Percentiles rank a stretch among this genome's conserved stretches.
Conservation (phyloP, 257 asterid species). For the Dorcoceras hygrometricum region DNA sequence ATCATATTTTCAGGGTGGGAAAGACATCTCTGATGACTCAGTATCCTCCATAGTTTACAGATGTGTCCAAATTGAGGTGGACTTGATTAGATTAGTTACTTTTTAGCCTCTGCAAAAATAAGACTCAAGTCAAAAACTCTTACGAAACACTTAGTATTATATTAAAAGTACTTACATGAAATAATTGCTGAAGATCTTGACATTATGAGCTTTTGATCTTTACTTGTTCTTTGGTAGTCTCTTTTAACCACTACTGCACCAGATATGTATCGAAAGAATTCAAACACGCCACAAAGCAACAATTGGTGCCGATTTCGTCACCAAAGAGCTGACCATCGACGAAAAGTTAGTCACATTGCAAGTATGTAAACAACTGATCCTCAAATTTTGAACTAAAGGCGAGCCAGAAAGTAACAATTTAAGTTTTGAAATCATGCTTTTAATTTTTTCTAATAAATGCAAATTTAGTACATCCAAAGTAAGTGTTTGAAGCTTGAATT, state of each 20-base stretch:
- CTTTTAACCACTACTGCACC: constrained; percentile 29
- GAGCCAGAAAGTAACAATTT: too few species aligned
- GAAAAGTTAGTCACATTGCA: constrained; percentile 71
- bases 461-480: not conserved
- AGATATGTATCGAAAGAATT: constrained; percentile 69
- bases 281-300: constrained; percentile 62
- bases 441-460: too few species aligned
- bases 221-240: not conserved
- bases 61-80: not conserved
- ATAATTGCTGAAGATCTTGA: too few species aligned
- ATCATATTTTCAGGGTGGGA: constrained; percentile 63
- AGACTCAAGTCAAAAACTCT: too few species aligned
- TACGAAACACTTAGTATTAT: too few species aligned
- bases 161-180: too few species aligned
- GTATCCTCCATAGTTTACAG: constrained; percentile 50
- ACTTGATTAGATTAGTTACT: not conserved
- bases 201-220: not conserved
- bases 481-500: not conserved
- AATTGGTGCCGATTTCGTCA: constrained; percentile 86
- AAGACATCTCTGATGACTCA: constrained; percentile 79
- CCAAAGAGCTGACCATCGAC: constrained; percentile 64
- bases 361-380: constrained; percentile 41
- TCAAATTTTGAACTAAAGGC: not conserved
- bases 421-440: too few species aligned
- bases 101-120: not conserved